Evolutionary conservation across 495 filamentous ascomycete species (phyloP).

Genomic region (Xylaria venustula): DNA sequence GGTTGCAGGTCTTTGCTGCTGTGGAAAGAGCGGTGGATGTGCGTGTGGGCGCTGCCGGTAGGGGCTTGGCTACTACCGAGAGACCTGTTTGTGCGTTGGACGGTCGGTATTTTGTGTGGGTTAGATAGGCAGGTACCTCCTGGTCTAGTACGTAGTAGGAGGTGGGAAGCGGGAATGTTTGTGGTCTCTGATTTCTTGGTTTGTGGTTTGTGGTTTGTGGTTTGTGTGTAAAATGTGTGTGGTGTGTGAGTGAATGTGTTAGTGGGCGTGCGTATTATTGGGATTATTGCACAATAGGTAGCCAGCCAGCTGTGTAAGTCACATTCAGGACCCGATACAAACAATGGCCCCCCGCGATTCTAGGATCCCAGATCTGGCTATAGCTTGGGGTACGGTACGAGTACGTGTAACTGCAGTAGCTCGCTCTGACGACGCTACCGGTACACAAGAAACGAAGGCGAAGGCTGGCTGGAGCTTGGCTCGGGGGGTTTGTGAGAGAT

Average conservation of each 20-base stretch:
- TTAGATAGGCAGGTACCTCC: no score
- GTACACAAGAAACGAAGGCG: neutral
- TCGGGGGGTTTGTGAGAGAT: neutral
- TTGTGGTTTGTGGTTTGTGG: no score
- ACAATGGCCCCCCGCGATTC: slow-evolving; percentile 14
- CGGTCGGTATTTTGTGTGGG: no score
- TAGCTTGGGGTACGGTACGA: slow-evolving; percentile 8
- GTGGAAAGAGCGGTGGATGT: slow-evolving; percentile 20
- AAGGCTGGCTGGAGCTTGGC: neutral
- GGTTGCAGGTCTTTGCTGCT: slow-evolving; percentile 2
- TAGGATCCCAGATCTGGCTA: slow-evolving; percentile 8
- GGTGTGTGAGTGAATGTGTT: neutral
- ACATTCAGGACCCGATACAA: slow-evolving; percentile 5
- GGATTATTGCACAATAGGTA: neutral
- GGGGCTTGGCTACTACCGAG: neutral
- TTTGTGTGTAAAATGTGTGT: neutral
- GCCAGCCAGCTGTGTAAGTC: neutral
- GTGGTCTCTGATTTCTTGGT: no score
- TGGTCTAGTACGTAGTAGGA: neutral
- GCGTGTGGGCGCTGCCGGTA: neutral
- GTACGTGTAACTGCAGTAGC: neutral
- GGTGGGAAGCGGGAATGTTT: no score
- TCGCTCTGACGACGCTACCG: neutral
- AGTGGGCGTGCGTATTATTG: no score
- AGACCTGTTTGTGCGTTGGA: slow-evolving; percentile 10